phyloP scores from a whole-genome alignment of 2,329 filamentous ascomycete genomes.

The Leptographium flavum region DNA sequence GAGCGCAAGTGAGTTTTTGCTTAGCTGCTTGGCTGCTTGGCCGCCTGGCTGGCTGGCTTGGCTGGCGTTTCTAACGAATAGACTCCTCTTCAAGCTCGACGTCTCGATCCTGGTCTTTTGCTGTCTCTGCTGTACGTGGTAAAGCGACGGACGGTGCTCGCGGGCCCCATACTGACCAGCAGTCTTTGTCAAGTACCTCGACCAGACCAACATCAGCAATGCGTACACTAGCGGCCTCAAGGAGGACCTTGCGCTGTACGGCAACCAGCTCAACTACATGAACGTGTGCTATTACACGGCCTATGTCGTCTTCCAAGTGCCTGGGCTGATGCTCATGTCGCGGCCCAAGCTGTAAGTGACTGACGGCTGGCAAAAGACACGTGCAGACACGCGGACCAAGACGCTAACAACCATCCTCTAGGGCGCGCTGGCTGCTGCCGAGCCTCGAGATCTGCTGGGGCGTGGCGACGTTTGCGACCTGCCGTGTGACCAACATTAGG shows the following conservation, averaged over 20 bases:
- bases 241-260: constrained; percentile 22
- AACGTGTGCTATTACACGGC: constrained; percentile 26
- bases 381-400: too few species aligned
- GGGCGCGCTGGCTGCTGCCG: constrained; percentile 18
- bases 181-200: constrained; percentile 21
- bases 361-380: too few species aligned
- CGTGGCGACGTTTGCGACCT: constrained; percentile 17
- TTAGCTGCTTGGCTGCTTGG: too few species aligned
- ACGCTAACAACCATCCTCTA: neutral
- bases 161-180: neutral
- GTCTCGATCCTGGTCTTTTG: constrained; percentile 18
- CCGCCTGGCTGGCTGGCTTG: too few species aligned
- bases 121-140: constrained; percentile 18
- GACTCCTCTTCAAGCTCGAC: constrained; percentile 20
- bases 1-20: constrained; percentile 15
- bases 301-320: constrained; percentile 22
- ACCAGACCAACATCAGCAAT: constrained; percentile 21
- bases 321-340: constrained; percentile 18
- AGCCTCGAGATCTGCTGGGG: constrained; percentile 19
- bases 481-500: constrained; percentile 15
- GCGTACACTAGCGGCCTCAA: constrained; percentile 25
- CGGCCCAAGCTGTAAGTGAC: constrained; percentile 15
- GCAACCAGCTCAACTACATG: constrained; percentile 25
- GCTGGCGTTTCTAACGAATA: constrained; percentile 5
- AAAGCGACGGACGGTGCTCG: neutral